Evolutionary conservation across 495 filamentous ascomycete species (phyloP), one percentile per base, ranked within the genome.

Genomic region (Penicillium cosmopolitanum): DNA sequence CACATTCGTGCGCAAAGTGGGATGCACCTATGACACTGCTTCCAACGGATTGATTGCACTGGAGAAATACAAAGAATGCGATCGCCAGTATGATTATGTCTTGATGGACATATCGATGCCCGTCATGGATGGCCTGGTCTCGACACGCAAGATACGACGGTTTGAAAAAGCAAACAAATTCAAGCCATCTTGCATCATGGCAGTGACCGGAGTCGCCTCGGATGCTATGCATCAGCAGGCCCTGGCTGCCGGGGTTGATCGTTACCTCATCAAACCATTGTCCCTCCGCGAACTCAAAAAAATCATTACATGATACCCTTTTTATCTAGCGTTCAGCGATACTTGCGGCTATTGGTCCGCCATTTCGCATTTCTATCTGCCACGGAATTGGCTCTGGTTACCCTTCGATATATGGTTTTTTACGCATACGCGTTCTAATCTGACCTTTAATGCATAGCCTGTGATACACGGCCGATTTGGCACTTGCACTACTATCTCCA

Each of bases 81-180:
- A 48, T 10, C 56, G 50, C 3, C 62, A 31, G 25, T 83, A 82
- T 57, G 77, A 85, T 56, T 75, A 83, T 35, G 77, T 88, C 1
- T 72, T 87, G 18, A 87, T 88, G 85, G 79, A 88, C 61, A 83
- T 89, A 7, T 82, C 80, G 47, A 90, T 90, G 87, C 86, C 86
- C 0, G 70, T 86, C 12, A 88, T 87, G 84, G 79, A 86, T 57
- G 85, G 85, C 0, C 80, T 86, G 15, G 81, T 82, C 31, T 80
- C 83, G 15, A 85, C 83, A 0, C 67, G 79, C 21, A 77, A 80
- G 53, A 87, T 87, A 35, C 75, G 85, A 7, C 72, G 75, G 44
- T 76, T 80, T 34, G 85, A 87, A 58, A 63, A 73, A 31, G 61
- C 71, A 34, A 53, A 61, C 5, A 50, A 52, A 0, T 38, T 68